A percentile compares a stretch with the other conserved stretches of the same genome.
Evolutionary conservation across 2,329 filamentous ascomycete genomes (phyloP).

Genomic region (Fusarium concolor): DNA sequence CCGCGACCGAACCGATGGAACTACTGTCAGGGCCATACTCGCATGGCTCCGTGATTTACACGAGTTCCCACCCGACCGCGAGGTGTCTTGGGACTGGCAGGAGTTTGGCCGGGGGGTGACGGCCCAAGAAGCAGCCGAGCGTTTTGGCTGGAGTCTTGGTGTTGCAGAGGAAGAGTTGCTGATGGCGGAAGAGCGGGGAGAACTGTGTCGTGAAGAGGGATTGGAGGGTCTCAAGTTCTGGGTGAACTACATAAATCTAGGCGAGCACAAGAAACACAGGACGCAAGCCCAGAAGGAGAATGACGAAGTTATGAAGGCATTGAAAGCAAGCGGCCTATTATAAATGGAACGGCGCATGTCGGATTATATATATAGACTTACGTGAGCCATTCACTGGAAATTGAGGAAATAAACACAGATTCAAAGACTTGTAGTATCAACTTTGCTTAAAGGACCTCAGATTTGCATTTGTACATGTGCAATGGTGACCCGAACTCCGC

Average conservation of each 20-base stretch:
- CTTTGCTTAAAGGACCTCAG: not conserved
- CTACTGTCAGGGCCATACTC: slow-evolving; percentile 81
- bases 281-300: slow-evolving; percentile 49
- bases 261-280: slow-evolving; percentile 51
- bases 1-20: slow-evolving; percentile 88
- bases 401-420: not conserved
- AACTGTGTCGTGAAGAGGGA: slow-evolving; percentile 89
- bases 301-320: slow-evolving; percentile 57
- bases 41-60: slow-evolving; percentile 83
- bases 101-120: slow-evolving; percentile 87
- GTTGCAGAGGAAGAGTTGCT: slow-evolving; percentile 95
- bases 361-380: slow-evolving; percentile 23
- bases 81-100: slow-evolving; percentile 80
- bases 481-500: slow-evolving; percentile 20
- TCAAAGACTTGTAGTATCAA: slow-evolving; percentile 3
- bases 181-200: slow-evolving; percentile 94
- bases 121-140: slow-evolving; percentile 86
- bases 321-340: slow-evolving; percentile 56
- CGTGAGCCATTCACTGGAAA: not conserved
- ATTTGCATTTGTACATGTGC: slow-evolving; percentile 2
- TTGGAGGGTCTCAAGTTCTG: slow-evolving; percentile 93
- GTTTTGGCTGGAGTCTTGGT: slow-evolving; percentile 96
- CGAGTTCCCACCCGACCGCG: slow-evolving; percentile 70
- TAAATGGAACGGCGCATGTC: slow-evolving; percentile 18
- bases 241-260: slow-evolving; percentile 77